These are phyloP conservation scores for Glutinoglossum americanum DNA, from an alignment of 495 filamentous ascomycete genomes.

Conservation along the genomic window DNA sequence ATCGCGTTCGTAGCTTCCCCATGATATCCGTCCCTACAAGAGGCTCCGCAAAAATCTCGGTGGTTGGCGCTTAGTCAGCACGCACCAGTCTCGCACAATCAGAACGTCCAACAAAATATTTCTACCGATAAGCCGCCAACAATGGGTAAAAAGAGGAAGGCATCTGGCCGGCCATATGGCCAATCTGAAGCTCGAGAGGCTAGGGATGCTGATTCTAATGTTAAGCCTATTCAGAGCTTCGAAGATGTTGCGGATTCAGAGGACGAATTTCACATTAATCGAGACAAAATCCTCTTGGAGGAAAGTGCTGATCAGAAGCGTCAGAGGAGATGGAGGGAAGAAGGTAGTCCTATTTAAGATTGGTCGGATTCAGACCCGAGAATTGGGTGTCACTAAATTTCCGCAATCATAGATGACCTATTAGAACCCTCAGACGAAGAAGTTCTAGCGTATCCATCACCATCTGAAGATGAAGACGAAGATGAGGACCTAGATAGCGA, in stretches of 20 bases:
- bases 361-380: too few relatives aligned
- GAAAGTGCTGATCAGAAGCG: slow-evolving; percentile 60
- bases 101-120: not conserved
- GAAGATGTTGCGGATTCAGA: slow-evolving; percentile 77
- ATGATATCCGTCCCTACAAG: too few relatives aligned
- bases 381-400: too few relatives aligned
- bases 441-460: slow-evolving; percentile 39
- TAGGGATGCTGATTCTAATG: slow-evolving; percentile 29
- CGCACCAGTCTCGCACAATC: not conserved
- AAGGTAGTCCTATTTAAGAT: slow-evolving; percentile 22
- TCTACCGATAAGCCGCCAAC: slow-evolving; percentile 4
- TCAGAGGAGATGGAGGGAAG: slow-evolving; percentile 38
- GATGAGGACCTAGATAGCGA: slow-evolving; percentile 21
- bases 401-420: slow-evolving; percentile 24
- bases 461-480: slow-evolving; percentile 29
- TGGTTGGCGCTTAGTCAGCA: too few relatives aligned
- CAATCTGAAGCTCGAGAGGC: slow-evolving; percentile 23
- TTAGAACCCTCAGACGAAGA: slow-evolving; percentile 74
- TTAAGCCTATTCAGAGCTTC: slow-evolving; percentile 41
- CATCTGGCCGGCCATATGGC: slow-evolving; percentile 22
- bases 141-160: slow-evolving; percentile 75
- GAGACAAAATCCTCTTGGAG: slow-evolving; percentile 69
- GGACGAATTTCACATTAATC: slow-evolving; percentile 70
- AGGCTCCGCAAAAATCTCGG: not conserved
- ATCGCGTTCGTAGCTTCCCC: too few relatives aligned